phyloP scores from a whole-genome alignment of 768 basidiomycete genomes.

The Tephrocybe sp. region DNA sequence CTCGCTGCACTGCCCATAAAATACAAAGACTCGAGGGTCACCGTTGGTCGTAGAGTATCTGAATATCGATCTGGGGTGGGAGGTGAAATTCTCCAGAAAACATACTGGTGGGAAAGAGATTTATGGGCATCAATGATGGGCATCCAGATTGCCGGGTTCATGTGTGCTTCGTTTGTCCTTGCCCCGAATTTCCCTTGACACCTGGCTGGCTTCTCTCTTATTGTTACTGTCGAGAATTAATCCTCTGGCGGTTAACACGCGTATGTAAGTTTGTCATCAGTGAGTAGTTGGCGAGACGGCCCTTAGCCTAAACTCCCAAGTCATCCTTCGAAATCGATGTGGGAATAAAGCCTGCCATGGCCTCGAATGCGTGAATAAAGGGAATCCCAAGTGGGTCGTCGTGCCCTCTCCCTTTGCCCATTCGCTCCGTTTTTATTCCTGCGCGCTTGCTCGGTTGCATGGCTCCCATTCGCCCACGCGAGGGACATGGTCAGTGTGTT shows the following conservation, averaged over 20 bases:
- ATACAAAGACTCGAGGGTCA: too few relatives aligned
- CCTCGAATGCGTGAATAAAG: slow-evolving; percentile 17
- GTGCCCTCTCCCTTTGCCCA: slow-evolving; percentile 17
- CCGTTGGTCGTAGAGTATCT: too few relatives aligned
- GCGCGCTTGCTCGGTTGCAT: slow-evolving; percentile 17
- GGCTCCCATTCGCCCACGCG: slow-evolving; percentile 31
- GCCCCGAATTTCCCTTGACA: slow-evolving; percentile 1
- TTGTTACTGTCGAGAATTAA: slow-evolving; percentile 7
- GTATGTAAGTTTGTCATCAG: slow-evolving; percentile 2
- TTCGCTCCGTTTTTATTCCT: slow-evolving; percentile 8
- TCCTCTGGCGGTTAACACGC: slow-evolving; percentile 4
- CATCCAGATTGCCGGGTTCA: neutral
- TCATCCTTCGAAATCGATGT: slow-evolving; percentile 8
- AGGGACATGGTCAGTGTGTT: slow-evolving; percentile 17
- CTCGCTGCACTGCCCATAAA: neutral
- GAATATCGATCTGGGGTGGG: too few relatives aligned
- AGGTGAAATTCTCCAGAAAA: too few relatives aligned
- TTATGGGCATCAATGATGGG: neutral
- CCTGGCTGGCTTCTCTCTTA: slow-evolving; percentile 3
- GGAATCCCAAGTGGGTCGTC: slow-evolving; percentile 16
- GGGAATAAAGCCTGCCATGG: slow-evolving; percentile 10
- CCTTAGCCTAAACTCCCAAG: slow-evolving; percentile 10
- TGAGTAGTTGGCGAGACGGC: slow-evolving; percentile 9
- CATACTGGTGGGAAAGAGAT: too few relatives aligned
- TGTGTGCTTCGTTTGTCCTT: neutral